Conservation (phyloP, 2,329 filamentous ascomycete species). For the Sporothrix brunneoviolacea region DNA sequence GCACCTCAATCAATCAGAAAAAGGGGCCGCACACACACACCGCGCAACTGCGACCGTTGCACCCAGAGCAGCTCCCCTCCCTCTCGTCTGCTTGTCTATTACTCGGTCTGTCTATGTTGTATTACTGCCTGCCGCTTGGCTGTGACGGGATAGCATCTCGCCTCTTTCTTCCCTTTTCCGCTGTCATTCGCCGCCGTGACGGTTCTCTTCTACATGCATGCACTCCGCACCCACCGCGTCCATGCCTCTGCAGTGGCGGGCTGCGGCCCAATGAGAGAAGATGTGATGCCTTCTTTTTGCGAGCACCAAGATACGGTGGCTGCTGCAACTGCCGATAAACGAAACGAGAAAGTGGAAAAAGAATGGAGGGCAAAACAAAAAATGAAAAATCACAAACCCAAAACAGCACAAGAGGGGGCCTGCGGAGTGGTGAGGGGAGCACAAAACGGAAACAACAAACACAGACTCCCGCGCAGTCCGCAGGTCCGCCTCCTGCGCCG, state of each 20-base stretch:
- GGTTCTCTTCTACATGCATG: not conserved
- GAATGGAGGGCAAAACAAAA: not conserved
- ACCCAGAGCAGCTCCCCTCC: no score
- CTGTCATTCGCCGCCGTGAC: no score
- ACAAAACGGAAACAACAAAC: no score
- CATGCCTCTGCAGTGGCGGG: not conserved
- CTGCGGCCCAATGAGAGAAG: not conserved
- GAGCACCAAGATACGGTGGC: not conserved
- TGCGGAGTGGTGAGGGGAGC: no score
- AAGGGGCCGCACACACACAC: constrained; percentile 1
- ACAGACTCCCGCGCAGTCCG: no score
- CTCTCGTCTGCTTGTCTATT: not conserved
- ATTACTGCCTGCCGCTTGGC: no score
- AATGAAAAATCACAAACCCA: not conserved
- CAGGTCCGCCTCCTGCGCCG: no score
- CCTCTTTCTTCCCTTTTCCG: no score
- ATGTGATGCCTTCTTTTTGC: not conserved
- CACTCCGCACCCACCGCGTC: not conserved
- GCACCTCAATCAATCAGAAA: not conserved
- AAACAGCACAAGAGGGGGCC: no score
- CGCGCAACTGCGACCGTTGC: no score
- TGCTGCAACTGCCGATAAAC: not conserved
- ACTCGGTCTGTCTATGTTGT: no score
- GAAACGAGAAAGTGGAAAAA: not conserved
- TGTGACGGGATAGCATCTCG: no score